Evolutionary conservation across 257 asterid species (phyloP), one percentile per base, ranked within the genome.

Genomic region (Solanum chiquidenum): DNA sequence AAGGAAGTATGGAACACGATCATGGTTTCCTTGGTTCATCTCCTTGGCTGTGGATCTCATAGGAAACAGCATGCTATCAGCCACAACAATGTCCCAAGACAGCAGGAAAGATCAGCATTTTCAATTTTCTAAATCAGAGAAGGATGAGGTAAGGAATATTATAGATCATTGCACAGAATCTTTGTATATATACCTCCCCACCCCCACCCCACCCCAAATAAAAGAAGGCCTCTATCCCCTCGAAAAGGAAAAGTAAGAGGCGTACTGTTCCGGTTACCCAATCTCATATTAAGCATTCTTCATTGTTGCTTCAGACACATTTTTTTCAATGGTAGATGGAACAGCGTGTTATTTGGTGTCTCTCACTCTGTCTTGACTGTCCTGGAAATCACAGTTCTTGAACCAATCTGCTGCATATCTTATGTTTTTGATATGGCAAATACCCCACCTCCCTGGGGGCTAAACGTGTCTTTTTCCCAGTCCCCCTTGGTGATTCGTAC

Each of bases 1-100:
- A 89, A 93, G 96, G 91, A 97, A 93, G 88, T 94, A 90, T 60
- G 98, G 98, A 74, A 87, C 89, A 4, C 93, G 92, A 29, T 95
- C 99, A 23, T 97, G 99, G 98, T 92, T 92, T 89, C 99, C 99
- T 80, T 95, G 98, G 98, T 83, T 95, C 89, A 88, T 94, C 85
- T 95, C 98, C 5, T 89, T 95, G 91, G 89, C 58, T 10, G 94
- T 95, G 58, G 99, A 97, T 88, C 93, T 97, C 79, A 10, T 93
- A 35, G 98, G 98, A 87, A 96, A 93, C 88, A 92, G 95, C 85
- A 89, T 95, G 80, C 91, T 90, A 88, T 94, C 98, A 49, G 86
- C 27, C 76, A 89, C 92, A 86, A 40, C 95, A 38, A 55, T 33
- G 82, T 73, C 74, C 58, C 71, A 89, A 82, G 88, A 84, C 49